These are phyloP conservation scores for Nectriaceae sp. DNA, from an alignment of 2,329 filamentous ascomycete genomes.

Conservation along the genomic window DNA sequence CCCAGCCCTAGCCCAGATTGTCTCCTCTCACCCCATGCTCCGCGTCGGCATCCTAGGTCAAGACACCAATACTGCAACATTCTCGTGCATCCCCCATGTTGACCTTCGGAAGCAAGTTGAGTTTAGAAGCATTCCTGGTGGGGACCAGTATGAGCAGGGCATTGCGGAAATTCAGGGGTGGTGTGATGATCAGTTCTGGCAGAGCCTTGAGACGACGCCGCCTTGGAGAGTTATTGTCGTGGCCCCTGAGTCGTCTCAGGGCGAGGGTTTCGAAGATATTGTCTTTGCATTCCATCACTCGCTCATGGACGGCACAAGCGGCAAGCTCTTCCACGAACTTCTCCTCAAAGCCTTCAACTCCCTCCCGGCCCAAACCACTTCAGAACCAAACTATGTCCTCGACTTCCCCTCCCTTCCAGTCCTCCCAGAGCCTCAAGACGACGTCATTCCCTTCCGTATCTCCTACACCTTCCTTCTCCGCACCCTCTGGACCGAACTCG, in stretches of 20 bases:
- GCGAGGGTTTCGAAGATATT: constrained; percentile 37
- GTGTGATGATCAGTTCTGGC: constrained; percentile 45
- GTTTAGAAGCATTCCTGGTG: constrained; percentile 29
- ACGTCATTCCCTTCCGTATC: constrained; percentile 40
- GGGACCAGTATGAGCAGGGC: constrained; percentile 31
- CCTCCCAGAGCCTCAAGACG: constrained; percentile 43
- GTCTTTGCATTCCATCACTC: constrained; percentile 55
- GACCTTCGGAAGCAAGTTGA: constrained; percentile 46
- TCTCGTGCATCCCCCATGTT: constrained; percentile 44
- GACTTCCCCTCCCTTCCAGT: constrained; percentile 31
- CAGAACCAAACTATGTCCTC: constrained; percentile 9
- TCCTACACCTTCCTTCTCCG: constrained; percentile 43
- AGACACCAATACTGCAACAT: constrained; percentile 44
- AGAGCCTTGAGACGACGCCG: constrained; percentile 40
- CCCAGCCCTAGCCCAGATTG: constrained; percentile 35
- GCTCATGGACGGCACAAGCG: constrained; percentile 53
- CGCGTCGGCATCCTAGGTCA: constrained; percentile 50
- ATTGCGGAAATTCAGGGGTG: constrained; percentile 37
- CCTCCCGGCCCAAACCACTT: background rate
- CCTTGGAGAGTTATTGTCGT: constrained; percentile 51
- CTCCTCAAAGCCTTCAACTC: constrained; percentile 46
- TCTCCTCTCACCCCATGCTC: constrained; percentile 48
- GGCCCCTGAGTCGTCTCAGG: constrained; percentile 15
- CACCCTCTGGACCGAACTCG: constrained; percentile 42
- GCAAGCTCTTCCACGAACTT: constrained; percentile 49